Evolutionary conservation across 176 grass and related monocot genomes (phyloP).

Genomic region (Guadua angustifolia): DNA sequence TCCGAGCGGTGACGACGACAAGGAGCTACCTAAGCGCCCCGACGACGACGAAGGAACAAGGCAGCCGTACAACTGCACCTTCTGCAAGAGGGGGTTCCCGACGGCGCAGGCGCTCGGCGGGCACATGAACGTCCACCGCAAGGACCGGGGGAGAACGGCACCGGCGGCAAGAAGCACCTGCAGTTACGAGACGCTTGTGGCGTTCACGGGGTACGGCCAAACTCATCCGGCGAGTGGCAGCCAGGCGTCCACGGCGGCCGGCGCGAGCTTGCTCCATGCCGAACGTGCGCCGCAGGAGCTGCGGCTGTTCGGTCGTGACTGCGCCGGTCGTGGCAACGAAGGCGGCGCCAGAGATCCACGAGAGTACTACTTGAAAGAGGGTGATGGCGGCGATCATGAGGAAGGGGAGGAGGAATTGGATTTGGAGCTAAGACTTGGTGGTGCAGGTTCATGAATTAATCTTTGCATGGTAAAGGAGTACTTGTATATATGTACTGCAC

Average conservation of each 20-base stretch:
- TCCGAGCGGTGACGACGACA: slow-evolving; percentile 2
- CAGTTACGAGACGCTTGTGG: not conserved
- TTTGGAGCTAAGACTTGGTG: slow-evolving; percentile 78
- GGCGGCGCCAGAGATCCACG: not conserved
- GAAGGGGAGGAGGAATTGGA: slow-evolving; percentile 57
- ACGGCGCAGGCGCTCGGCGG: slow-evolving; percentile 86
- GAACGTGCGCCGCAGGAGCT: slow-evolving; percentile 55
- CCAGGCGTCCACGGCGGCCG: not conserved
- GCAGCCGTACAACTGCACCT: slow-evolving; percentile 81
- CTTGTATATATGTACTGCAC: not conserved
- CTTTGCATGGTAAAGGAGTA: not conserved
- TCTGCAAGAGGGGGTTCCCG: slow-evolving; percentile 84
- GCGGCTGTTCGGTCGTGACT: slow-evolving; percentile 50
- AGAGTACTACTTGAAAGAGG: not conserved
- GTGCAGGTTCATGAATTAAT: slow-evolving; percentile 26
- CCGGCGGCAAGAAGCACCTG: not conserved
- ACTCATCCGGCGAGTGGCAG: not conserved
- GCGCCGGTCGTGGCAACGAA: not conserved
- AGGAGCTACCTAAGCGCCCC: not conserved
- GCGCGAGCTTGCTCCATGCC: not conserved
- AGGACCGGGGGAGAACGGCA: slow-evolving; percentile 38
- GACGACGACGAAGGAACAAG: slow-evolving; percentile 13
- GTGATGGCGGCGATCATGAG: not conserved
- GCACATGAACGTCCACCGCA: slow-evolving; percentile 91
- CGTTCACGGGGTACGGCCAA: not conserved